Evolutionary conservation across 2,329 filamentous ascomycete genomes (phyloP).

Genomic region (Lizonia empirigonia): DNA sequence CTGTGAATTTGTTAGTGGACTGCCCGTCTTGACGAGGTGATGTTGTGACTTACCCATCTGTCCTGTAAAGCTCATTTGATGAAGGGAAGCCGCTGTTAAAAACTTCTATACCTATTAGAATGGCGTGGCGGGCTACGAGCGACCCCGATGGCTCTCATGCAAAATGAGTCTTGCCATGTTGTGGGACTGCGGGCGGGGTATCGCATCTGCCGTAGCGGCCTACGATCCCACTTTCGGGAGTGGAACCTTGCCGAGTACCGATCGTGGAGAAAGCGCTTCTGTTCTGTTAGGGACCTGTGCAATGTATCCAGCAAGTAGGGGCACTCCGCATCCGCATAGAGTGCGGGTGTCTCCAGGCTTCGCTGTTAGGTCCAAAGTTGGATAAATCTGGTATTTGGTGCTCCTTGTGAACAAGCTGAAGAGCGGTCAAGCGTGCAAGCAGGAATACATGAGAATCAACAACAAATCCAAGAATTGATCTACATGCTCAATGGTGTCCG

Average conservation of each 20-base stretch:
- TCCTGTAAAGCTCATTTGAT: neutral
- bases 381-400: too few species aligned
- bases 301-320: too few species aligned
- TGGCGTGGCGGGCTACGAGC: neutral
- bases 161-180: too few species aligned
- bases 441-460: neutral
- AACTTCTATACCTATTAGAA: neutral
- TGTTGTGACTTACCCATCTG: neutral
- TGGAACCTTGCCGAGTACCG: too few species aligned
- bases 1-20: neutral
- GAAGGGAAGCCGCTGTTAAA: accelerated
- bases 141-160: too few species aligned
- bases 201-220: too few species aligned
- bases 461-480: neutral
- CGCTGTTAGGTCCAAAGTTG: neutral
- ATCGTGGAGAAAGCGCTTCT: too few species aligned
- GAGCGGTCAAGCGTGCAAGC: neutral
- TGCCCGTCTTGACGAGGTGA: neutral
- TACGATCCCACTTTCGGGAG: too few species aligned
- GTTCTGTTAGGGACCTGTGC: too few species aligned
- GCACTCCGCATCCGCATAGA: too few species aligned
- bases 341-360: neutral
- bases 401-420: too few species aligned
- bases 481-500: neutral
- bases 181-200: too few species aligned